phyloP scores from a whole-genome alignment of 2,329 filamentous ascomycete species.

The Mariannaea sp. region DNA sequence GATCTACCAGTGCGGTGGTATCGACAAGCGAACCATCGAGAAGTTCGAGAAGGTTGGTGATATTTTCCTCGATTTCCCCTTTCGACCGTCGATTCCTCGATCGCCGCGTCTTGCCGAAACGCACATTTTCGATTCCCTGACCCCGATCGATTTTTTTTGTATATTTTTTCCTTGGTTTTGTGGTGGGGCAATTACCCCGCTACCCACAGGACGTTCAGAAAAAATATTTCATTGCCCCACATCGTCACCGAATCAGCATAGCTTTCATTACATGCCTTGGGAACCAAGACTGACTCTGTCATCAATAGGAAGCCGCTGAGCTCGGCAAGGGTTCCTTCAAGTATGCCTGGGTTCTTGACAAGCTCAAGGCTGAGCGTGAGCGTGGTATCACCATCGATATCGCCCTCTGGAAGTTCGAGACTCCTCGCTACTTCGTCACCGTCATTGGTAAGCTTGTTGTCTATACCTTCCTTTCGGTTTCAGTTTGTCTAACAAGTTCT shows the following conservation, averaged over 20 bases:
- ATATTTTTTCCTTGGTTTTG: constrained; percentile 19
- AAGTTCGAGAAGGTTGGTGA: constrained; percentile 99
- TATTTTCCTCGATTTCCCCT: constrained; percentile 26
- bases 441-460: constrained; percentile 76
- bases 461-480: not conserved
- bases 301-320: constrained; percentile 88
- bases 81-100: constrained; percentile 18
- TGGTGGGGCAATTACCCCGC: constrained; percentile 32
- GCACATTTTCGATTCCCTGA: constrained; percentile 15
- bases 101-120: constrained; percentile 23
- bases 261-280: constrained; percentile 14
- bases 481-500: constrained; percentile 9
- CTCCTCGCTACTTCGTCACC: constrained; percentile 95
- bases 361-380: constrained; percentile 99
- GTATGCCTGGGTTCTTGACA: constrained; percentile 99
- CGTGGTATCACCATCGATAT: constrained; percentile 99
- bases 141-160: constrained; percentile 24
- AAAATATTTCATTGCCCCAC: constrained; percentile 12
- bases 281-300: constrained; percentile 25
- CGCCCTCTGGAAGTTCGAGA: constrained; percentile 99
- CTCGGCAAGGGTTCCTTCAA: constrained; percentile 99
- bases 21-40: constrained; percentile 99
- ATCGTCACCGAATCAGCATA: constrained; percentile 20
- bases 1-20: constrained; percentile 99
- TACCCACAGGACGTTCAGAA: constrained; percentile 18